Conservation (phyloP, 1,284 basidiomycete species). For the Ceratobasidium sp. region DNA sequence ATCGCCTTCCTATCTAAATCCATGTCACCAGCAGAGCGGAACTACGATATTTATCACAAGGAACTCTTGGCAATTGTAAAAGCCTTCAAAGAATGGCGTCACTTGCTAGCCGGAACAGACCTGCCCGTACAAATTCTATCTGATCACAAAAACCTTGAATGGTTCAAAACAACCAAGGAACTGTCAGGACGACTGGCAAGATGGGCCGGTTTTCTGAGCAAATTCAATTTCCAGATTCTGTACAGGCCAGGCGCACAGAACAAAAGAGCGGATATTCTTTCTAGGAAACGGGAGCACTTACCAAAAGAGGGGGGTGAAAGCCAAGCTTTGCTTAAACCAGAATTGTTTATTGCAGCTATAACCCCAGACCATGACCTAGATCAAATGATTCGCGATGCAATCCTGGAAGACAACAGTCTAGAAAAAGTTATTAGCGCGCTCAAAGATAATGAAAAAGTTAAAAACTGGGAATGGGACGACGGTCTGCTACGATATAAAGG, state of each 20-base stretch:
- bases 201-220: not conserved
- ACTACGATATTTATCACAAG: conserved; percentile 10
- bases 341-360: not conserved
- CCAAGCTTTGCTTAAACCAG: not conserved
- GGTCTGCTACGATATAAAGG: not conserved
- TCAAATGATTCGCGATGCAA: no score
- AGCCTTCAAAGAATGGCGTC: not conserved
- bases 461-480: not conserved
- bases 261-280: not conserved
- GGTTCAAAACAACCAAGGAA: conserved; percentile 12
- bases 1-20: conserved; percentile 13
- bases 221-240: not conserved
- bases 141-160: not conserved
- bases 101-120: not conserved
- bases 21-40: not conserved
- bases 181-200: conserved; percentile 24
- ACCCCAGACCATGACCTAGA: not conserved
- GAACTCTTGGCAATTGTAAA: not conserved
- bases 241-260: not conserved
- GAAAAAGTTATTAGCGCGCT: not conserved
- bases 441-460: not conserved
- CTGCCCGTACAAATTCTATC: not conserved
- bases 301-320: not conserved
- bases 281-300: not conserved
- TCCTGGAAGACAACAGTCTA: not conserved